A percentile compares a stretch with the other conserved stretches of the same genome.
phyloP scores from a whole-genome alignment of 345 rosid species.

The Hirschfeldia incana region DNA sequence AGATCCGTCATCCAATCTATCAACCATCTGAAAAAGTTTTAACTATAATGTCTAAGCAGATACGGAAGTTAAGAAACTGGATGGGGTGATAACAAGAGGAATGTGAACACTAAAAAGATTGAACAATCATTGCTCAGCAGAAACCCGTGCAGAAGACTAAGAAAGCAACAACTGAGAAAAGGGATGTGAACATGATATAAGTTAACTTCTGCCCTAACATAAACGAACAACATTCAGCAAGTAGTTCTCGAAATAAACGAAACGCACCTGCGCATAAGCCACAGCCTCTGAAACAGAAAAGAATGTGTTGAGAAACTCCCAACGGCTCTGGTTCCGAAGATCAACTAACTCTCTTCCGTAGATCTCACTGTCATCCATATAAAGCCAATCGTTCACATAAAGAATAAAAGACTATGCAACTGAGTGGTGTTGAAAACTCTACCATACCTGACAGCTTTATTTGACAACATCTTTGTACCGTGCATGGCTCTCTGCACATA shows the following conservation, averaged over 20 bases:
- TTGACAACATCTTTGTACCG: conserved; percentile 85
- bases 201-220: neutral
- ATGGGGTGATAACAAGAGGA: too few relatives aligned
- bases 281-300: conserved; percentile 97
- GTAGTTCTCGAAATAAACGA: neutral
- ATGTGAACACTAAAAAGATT: too few relatives aligned
- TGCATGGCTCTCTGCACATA: conserved; percentile 95
- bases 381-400: conserved; percentile 36
- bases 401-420: neutral
- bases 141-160: too few relatives aligned
- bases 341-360: conserved; percentile 94
- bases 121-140: too few relatives aligned
- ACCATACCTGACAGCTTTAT: conserved; percentile 75
- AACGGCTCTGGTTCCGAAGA: conserved; percentile 81
- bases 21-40: conserved; percentile 70
- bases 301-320: conserved; percentile 94
- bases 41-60: too few relatives aligned
- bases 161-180: too few relatives aligned
- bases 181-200: too few relatives aligned
- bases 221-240: neutral
- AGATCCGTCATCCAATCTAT: conserved; percentile 83
- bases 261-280: conserved; percentile 80
- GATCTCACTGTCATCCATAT: conserved; percentile 71
- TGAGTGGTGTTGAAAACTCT: neutral
- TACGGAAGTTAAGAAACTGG: too few relatives aligned